Percentiles rank a stretch among this genome's conserved stretches.
Evolutionary conservation across 1,139 yeast genomes (phyloP).

Genomic region (Debaryomycetaceae sp.): DNA sequence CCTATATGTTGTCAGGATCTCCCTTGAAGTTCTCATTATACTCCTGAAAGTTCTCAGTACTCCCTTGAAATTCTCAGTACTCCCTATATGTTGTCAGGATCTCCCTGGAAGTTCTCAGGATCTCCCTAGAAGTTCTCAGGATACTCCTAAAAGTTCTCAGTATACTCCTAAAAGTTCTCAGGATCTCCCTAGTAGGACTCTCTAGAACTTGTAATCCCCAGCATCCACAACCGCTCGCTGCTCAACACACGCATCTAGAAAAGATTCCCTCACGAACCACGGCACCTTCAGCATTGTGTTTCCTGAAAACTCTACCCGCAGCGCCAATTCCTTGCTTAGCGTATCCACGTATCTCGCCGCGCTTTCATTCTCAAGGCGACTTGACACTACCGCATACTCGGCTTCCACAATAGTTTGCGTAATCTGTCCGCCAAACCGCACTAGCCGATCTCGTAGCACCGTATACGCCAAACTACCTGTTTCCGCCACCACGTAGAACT

Average conservation of each 20-base stretch:
- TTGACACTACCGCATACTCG: conserved; percentile 16
- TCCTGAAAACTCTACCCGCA: conserved; percentile 8
- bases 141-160: too few relatives aligned
- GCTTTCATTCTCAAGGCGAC: not conserved
- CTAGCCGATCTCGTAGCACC: conserved; percentile 13
- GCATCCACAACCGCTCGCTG: conserved; percentile 36
- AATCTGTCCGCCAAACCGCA: conserved; percentile 22
- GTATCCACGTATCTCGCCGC: conserved; percentile 5
- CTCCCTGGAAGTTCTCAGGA: too few relatives aligned
- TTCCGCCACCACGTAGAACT: conserved; percentile 12
- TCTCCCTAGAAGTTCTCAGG: too few relatives aligned
- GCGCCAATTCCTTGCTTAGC: conserved; percentile 13
- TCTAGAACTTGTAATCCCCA: conserved; percentile 21
- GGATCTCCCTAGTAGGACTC: too few relatives aligned
- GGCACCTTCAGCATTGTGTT: conserved; percentile 24
- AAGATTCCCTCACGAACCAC: conserved; percentile 31
- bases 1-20: too few relatives aligned
- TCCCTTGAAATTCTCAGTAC: too few relatives aligned
- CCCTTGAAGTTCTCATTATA: too few relatives aligned
- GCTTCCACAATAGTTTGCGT: conserved; percentile 8
- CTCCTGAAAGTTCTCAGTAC: too few relatives aligned
- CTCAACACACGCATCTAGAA: conserved; percentile 32
- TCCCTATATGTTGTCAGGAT: too few relatives aligned
- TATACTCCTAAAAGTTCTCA: too few relatives aligned
- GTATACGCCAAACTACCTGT: conserved; percentile 2